Base-by-base conservation (phyloP, 805 yeast genomes). In the Metschnikowia proteae region DNA sequence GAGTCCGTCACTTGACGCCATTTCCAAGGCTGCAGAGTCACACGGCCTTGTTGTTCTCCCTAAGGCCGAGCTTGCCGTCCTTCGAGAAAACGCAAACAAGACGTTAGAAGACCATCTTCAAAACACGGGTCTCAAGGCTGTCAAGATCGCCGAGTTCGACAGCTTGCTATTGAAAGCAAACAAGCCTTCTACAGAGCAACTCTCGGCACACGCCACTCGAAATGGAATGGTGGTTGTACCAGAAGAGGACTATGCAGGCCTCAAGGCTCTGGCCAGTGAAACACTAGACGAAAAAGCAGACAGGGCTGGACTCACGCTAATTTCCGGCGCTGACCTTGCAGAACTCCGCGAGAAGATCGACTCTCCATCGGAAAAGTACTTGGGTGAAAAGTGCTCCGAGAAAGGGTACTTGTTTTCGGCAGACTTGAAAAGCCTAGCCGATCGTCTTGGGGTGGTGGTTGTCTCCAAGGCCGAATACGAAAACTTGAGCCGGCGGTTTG, bases 201-300 rank as follows among this genome's bases (percentile, higher is more conserved):
- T 72, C 11, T 49, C 54, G 11, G 45, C 55, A 1, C 56, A 52
- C 28, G 73, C 75, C 3, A 46, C 50, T 1, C 52, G 50, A 2
- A 59, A 62, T 46, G 75, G 74, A 0, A 52, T 67, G 45, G 55
- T 53, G 11, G 59, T 68, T 25, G 35, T 66, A 3, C 51, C 69
- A 4, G 36, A 33, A 1, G 73, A 68, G 49, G 70, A 65, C 10
- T 45, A 53, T 11, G 48, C 45, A 3, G 38, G 48, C 7, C 38
- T 66, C 43, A 53, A 55, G 43, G 38, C 37, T 3, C 28, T 38
- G 1, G 23, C 33, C 5, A 44, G 26, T 3, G 55, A 54, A 33
- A 27, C 51, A 5, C 35, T 53, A 29, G 48, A 44, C 8, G 32
- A 6, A 6, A 54, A 43, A 36, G 58, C 58, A 1, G 33, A 35